Evolutionary conservation across 2,329 filamentous ascomycete genomes (phyloP), one percentile per base, ranked within the genome.

Genomic region (Aspergillus amoenus): DNA sequence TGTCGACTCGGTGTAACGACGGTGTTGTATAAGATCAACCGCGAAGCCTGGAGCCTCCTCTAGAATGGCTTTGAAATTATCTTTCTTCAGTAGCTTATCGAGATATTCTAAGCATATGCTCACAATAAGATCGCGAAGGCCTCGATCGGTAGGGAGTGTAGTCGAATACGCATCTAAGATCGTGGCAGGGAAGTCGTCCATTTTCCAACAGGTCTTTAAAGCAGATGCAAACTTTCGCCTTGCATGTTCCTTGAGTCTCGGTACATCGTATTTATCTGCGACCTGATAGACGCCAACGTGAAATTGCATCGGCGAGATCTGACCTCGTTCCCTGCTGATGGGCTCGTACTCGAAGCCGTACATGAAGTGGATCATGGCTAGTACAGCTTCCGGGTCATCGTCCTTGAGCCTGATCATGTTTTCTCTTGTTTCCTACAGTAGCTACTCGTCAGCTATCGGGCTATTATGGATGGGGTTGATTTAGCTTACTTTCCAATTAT

Each of bases 331-430:
- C 34, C 55, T 57, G 4, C 56, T 44, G 22, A 60, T 66, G 52
- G 44, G 63, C 42, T 64, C 58, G 45, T 69, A 66, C 12, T 65
- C 57, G 42, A 62, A 57, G 37, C 60, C 60, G 42, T 69, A 70
- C 63, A 68, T 65, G 34, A 63, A 68, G 30, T 58, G 52, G 24
- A 70, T 48, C 65, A 66, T 68, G 52, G 64, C 66, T 56, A 64
- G 52, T 17, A 68, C 55, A 7, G 61, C 60, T 7, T 22, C 24
- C 22, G 62, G 61, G 11, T 66, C 59, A 37, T 67, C 62, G 15
- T 64, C 61, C 32, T 59, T 45, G 27, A 67, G 58, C n/a, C 22
- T 24, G 30, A 56, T 50, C 3, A 39, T 6, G 18, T 37, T 39
- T 17, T 53, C 50, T 21, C 24, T 21, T 34, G 34, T 12, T 8